Percentiles rank a stretch among this genome's conserved stretches.
phyloP scores from a whole-genome alignment of 2,329 filamentous ascomycete genomes.

The Claviceps sp. region DNA sequence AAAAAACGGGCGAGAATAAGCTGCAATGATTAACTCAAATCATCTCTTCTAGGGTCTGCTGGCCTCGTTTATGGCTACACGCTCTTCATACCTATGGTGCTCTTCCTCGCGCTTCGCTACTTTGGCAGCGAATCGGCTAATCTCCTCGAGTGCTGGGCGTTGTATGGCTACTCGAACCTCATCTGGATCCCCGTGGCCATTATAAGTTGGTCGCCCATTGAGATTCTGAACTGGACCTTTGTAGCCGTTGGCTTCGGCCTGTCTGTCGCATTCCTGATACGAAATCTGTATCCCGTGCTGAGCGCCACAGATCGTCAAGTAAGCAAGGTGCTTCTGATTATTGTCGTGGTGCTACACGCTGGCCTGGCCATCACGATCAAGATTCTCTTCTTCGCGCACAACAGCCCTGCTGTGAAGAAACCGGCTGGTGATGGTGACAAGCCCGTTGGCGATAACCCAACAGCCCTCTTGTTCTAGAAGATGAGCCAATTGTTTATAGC shows the following conservation, averaged over 20 bases:
- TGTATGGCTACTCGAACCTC: slow-evolving; percentile 93
- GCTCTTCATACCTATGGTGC: slow-evolving; percentile 64
- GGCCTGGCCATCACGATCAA: slow-evolving; percentile 92
- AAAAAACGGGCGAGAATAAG: background rate
- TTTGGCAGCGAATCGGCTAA: slow-evolving; percentile 91
- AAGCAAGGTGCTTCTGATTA: slow-evolving; percentile 71
- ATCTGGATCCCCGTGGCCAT: slow-evolving; percentile 94
- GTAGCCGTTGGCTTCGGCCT: slow-evolving; percentile 74
- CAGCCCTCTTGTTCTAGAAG: slow-evolving; percentile 9
- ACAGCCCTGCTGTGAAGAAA: slow-evolving; percentile 37
- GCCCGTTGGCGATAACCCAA: slow-evolving; percentile 11
- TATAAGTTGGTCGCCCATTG: slow-evolving; percentile 78
- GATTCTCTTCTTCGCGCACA: slow-evolving; percentile 86
- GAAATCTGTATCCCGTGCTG: slow-evolving; percentile 82
- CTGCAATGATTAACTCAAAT: background rate
- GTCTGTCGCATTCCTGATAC: slow-evolving; percentile 69
- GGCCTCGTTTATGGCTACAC: slow-evolving; percentile 95
- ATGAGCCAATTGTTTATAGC: background rate
- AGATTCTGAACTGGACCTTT: slow-evolving; percentile 84
- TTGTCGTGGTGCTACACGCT: slow-evolving; percentile 75
- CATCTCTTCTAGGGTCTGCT: slow-evolving; percentile 48
- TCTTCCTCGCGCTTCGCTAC: slow-evolving; percentile 86
- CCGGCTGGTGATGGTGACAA: slow-evolving; percentile 15
- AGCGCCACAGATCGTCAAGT: slow-evolving; percentile 87
- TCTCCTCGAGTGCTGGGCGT: slow-evolving; percentile 83